Conservation (phyloP, 495 filamentous ascomycete genomes). For the Talaromyces thailandensis region DNA sequence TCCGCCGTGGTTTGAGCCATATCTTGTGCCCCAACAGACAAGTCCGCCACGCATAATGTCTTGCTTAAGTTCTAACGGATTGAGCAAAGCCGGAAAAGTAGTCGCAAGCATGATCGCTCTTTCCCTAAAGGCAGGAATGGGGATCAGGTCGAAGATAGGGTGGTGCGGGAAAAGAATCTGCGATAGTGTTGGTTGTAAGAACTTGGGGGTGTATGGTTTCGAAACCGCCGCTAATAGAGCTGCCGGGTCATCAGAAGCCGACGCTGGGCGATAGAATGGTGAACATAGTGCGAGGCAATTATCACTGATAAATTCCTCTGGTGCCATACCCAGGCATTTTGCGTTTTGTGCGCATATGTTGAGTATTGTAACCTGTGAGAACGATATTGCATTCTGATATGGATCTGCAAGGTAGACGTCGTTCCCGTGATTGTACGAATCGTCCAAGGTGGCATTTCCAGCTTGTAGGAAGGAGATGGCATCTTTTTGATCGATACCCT, state of each 20-base stretch:
- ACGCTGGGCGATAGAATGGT: constrained; percentile 25
- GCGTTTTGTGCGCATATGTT: constrained; percentile 29
- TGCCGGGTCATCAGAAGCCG: constrained; percentile 14
- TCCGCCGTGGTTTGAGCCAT: constrained; percentile 1
- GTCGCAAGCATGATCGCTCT: constrained; percentile 27
- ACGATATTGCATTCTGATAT: neutral
- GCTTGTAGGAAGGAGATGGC: neutral
- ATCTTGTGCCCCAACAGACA: constrained; percentile 9
- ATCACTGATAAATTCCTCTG: constrained; percentile 15
- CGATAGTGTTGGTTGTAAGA: constrained; percentile 33
- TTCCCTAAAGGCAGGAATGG: constrained; percentile 28
- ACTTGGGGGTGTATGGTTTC: constrained; percentile 19
- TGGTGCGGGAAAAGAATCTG: constrained; percentile 38
- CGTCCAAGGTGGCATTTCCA: neutral
- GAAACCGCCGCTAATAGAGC: constrained; percentile 14
- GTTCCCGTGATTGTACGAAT: neutral
- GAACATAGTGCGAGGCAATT: constrained; percentile 14
- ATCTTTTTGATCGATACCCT: neutral
- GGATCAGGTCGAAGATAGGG: constrained; percentile 33
- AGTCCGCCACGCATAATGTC: constrained; percentile 26
- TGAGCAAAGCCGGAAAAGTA: constrained; percentile 19
- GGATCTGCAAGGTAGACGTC: neutral
- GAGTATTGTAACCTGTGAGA: neutral
- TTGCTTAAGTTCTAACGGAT: constrained; percentile 30
- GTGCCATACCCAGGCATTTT: constrained; percentile 18